These are phyloP conservation scores for Rhodomyrtus psidioides DNA, from an alignment of 441 rosid genomes.

Conservation along the genomic window DNA sequence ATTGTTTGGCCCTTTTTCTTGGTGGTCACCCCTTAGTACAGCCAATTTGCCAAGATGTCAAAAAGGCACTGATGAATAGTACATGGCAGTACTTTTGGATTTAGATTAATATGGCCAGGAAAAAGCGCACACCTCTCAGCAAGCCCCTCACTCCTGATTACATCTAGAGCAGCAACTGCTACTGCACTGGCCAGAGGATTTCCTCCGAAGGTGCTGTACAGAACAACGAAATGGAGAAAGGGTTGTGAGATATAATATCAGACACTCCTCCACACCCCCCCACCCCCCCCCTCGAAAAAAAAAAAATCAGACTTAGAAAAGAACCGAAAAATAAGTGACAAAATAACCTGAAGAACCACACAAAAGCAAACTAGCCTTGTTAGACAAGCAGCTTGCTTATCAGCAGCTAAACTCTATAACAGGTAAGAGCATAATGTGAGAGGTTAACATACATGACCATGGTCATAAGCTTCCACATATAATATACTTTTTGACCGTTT, in stretches of 20 bases:
- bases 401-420: background rate
- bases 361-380: background rate
- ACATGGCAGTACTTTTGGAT: background rate
- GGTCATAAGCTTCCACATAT: background rate
- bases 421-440: background rate
- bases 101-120: background rate
- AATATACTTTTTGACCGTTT: background rate
- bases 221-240: conserved; percentile 7
- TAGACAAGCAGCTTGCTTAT: background rate
- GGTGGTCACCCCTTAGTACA: background rate
- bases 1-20: background rate
- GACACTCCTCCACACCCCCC: background rate
- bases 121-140: conserved; percentile 51
- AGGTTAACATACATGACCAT: background rate
- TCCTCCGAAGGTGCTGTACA: conserved; percentile 86
- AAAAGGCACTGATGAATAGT: background rate
- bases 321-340: background rate
- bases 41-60: background rate
- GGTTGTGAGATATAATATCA: background rate
- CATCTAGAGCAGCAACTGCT: conserved; percentile 80
- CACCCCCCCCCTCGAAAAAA: too few relatives aligned
- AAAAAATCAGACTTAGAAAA: background rate
- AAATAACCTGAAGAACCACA: background rate
- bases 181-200: conserved; percentile 96
- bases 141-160: conserved; percentile 67